Conservation (phyloP, 2,329 filamentous ascomycete genomes). For the Aphanoascus verrucosus region DNA sequence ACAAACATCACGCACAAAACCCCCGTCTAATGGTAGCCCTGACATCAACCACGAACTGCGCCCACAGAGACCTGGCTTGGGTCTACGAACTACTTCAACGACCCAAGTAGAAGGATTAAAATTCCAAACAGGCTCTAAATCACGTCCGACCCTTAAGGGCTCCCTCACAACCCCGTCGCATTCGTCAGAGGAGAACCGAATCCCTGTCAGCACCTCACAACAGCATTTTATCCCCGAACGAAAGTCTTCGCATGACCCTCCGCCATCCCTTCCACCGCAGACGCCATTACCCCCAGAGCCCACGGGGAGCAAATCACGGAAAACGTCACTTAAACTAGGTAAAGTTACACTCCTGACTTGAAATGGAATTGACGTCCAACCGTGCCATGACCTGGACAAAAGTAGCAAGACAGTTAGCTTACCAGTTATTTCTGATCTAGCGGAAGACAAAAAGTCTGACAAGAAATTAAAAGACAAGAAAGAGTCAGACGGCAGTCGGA, state of each 20-base stretch:
- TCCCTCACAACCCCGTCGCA: conserved; percentile 24
- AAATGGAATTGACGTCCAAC: conserved; percentile 55
- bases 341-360: conserved; percentile 38
- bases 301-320: conserved; percentile 24
- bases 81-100: conserved; percentile 1
- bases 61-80: conserved; percentile 1
- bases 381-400: conserved; percentile 56
- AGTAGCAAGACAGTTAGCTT: conserved; percentile 69
- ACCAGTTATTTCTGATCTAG: conserved; percentile 67
- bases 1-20: conserved; percentile 17
- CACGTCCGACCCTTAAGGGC: conserved; percentile 3
- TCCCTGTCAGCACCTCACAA: conserved; percentile 21
- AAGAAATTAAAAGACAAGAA: conserved; percentile 56
- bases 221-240: conserved; percentile 40
- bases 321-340: conserved; percentile 24
- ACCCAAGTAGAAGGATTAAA: conserved; percentile 13
- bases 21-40: conserved; percentile 13
- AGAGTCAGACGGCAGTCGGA: conserved; percentile 58
- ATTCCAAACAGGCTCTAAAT: not conserved
- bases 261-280: conserved; percentile 41
- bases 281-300: conserved; percentile 20
- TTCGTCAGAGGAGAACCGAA: conserved; percentile 34
- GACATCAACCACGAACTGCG: not conserved
- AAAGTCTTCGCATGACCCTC: conserved; percentile 39
- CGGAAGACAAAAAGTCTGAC: conserved; percentile 64